These are phyloP conservation scores for Scheffersomyces insectosa DNA, from an alignment of 1,139 yeast genomes.

Conservation along the genomic window DNA sequence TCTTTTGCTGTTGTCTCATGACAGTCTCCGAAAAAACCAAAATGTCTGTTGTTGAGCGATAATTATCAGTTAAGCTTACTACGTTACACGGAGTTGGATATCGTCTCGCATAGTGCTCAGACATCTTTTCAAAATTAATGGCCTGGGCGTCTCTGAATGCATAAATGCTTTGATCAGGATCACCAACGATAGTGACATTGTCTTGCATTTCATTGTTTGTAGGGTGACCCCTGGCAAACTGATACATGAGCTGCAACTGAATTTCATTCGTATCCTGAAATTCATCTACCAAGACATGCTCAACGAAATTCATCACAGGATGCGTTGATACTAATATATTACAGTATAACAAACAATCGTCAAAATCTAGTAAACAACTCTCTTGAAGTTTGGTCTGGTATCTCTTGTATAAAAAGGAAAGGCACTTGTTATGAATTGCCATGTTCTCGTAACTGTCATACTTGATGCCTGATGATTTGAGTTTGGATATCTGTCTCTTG, in stretches of 20 bases:
- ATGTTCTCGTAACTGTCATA: slow-evolving; percentile 34
- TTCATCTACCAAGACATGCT: slow-evolving; percentile 86
- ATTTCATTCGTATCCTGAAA: slow-evolving; percentile 87
- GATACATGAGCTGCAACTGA: slow-evolving; percentile 68
- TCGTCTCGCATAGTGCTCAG: slow-evolving; percentile 33
- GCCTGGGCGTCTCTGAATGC: slow-evolving; percentile 82
- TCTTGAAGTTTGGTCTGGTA: slow-evolving; percentile 53
- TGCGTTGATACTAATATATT: slow-evolving; percentile 45
- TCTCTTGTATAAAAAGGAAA: slow-evolving; percentile 40
- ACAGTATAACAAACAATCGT: slow-evolving; percentile 70
- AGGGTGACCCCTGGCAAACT: slow-evolving; percentile 50
- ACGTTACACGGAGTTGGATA: slow-evolving; percentile 20
- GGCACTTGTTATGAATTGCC: slow-evolving; percentile 12
- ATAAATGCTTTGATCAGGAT: slow-evolving; percentile 94
- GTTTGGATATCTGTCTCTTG: slow-evolving; percentile 47
- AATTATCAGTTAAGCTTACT: slow-evolving; percentile 64
- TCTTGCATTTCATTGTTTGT: slow-evolving; percentile 20
- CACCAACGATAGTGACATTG: slow-evolving; percentile 87
- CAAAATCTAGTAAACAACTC: slow-evolving; percentile 67
- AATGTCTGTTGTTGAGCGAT: slow-evolving; percentile 74
- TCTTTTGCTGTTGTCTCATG: slow-evolving; percentile 59
- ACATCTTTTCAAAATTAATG: slow-evolving; percentile 65
- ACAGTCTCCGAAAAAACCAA: slow-evolving; percentile 63
- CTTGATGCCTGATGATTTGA: slow-evolving; percentile 50
- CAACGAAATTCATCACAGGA: slow-evolving; percentile 49